A percentile compares a stretch with the other conserved stretches of the same genome.
These are phyloP conservation scores for Monilinia polystroma DNA, from an alignment of 2,329 filamentous ascomycete genomes.

Conservation along the genomic window DNA sequence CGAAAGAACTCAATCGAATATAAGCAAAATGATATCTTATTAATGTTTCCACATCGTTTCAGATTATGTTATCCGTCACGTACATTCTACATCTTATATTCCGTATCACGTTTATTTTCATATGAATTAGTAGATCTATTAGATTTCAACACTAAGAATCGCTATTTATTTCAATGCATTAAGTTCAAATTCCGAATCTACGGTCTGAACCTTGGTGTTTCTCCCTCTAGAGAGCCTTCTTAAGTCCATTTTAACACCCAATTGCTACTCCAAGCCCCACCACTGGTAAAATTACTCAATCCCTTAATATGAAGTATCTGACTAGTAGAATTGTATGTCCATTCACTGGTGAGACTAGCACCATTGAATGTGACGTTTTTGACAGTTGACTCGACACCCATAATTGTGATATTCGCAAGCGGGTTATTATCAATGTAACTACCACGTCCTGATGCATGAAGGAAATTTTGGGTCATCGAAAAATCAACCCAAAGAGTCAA, in stretches of 20 bases:
- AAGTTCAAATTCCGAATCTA: too few relatives aligned
- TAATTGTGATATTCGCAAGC: slow-evolving; percentile 61
- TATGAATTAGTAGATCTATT: too few relatives aligned
- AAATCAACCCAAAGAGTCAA: slow-evolving; percentile 57
- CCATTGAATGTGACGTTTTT: slow-evolving; percentile 55
- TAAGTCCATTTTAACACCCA: slow-evolving; percentile 57
- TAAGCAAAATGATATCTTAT: too few relatives aligned
- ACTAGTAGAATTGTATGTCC: slow-evolving; percentile 50
- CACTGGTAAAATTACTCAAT: slow-evolving; percentile 48
- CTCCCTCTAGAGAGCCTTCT: not conserved
- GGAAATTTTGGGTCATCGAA: slow-evolving; percentile 43
- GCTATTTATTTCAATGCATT: too few relatives aligned
- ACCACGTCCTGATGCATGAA: slow-evolving; percentile 52
- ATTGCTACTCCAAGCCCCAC: slow-evolving; percentile 56
- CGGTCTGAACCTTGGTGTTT: too few relatives aligned
- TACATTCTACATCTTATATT: too few relatives aligned
- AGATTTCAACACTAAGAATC: too few relatives aligned
- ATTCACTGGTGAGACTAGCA: slow-evolving; percentile 44
- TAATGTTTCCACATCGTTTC: too few relatives aligned
- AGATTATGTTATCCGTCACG: too few relatives aligned
- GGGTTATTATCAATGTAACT: slow-evolving; percentile 55
- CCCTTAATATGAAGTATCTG: slow-evolving; percentile 52
- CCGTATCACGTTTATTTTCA: too few relatives aligned
- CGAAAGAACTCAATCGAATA: too few relatives aligned
- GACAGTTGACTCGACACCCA: slow-evolving; percentile 52